Evolutionary conservation across 768 basidiomycete species (phyloP).

Genomic region (Nidularia pulvinata): DNA sequence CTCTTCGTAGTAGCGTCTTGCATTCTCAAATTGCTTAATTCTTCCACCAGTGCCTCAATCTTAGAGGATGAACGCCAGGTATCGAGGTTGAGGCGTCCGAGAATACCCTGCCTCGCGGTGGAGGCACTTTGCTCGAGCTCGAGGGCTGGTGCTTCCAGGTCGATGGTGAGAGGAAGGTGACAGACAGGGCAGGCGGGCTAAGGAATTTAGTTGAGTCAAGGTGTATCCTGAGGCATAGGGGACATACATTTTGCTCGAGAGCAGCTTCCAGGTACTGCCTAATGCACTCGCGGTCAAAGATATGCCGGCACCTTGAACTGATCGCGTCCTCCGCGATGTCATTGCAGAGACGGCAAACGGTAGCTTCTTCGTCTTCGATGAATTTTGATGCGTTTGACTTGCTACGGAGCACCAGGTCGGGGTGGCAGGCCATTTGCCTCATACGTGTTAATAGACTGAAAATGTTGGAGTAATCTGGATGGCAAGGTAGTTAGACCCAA

Average conservation of each 20-base stretch:
- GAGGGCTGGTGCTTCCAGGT: conserved; percentile 91
- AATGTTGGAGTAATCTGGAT: conserved; percentile 91
- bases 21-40: conserved; percentile 79
- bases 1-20: conserved; percentile 94
- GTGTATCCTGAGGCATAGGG: not conserved
- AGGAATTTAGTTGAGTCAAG: conserved; percentile 1
- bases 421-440: conserved; percentile 95
- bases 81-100: conserved; percentile 86
- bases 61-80: conserved; percentile 97
- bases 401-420: conserved; percentile 90
- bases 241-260: conserved; percentile 60
- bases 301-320: conserved; percentile 88
- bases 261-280: conserved; percentile 85
- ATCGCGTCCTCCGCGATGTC: conserved; percentile 98
- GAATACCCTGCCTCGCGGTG: conserved; percentile 82
- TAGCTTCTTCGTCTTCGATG: conserved; percentile 67
- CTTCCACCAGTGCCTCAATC: conserved; percentile 95
- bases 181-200: conserved; percentile 96
- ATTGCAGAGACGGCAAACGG: conserved; percentile 94
- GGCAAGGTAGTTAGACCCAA: conserved; percentile 4
- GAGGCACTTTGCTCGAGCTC: conserved; percentile 68
- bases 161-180: conserved; percentile 89
- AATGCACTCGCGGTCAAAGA: conserved; percentile 97
- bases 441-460: conserved; percentile 93
- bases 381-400: conserved; percentile 75